phyloP scores from a whole-genome alignment of 73 alveolate species.

The Uronychia binucleata region DNA sequence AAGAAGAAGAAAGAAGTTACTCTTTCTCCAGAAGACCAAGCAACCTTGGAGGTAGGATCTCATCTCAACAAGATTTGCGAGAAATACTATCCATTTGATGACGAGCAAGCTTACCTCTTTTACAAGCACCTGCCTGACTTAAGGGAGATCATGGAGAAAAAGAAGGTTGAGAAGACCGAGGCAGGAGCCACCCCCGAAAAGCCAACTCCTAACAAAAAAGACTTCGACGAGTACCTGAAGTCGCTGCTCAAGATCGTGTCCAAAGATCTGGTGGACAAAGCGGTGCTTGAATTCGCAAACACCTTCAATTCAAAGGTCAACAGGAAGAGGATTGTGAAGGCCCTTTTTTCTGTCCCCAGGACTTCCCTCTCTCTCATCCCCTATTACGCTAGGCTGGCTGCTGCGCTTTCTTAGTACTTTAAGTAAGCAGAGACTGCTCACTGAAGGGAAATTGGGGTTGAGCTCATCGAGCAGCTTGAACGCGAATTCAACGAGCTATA shows the following conservation, averaged over 20 bases:
- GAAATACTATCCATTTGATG: conserved; percentile 47
- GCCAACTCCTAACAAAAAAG: background rate
- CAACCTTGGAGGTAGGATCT: no score
- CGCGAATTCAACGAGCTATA: conserved; percentile 43
- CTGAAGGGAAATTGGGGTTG: conserved; percentile 43
- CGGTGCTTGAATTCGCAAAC: conserved; percentile 29
- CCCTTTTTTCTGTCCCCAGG: conserved; percentile 37
- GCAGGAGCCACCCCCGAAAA: background rate
- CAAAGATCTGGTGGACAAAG: conserved; percentile 48
- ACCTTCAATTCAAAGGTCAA: conserved; percentile 12
- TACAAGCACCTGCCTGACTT: conserved; percentile 43
- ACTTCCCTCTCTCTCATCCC: conserved; percentile 18
- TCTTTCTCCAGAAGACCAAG: no score
- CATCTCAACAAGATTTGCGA: background rate
- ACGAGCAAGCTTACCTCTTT: conserved; percentile 16
- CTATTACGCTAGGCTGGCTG: conserved; percentile 30
- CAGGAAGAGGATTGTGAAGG: conserved; percentile 49
- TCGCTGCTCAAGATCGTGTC: background rate
- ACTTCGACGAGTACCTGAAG: background rate
- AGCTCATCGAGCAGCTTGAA: conserved; percentile 19
- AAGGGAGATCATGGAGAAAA: conserved; percentile 2
- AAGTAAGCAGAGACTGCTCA: conserved; percentile 5
- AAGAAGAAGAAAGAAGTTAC: conserved; percentile 20
- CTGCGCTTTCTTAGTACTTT: conserved; percentile 20
- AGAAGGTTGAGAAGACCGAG: background rate